Base-by-base conservation (phyloP, 1,284 basidiomycete genomes). In the Kwoniella shivajii region DNA sequence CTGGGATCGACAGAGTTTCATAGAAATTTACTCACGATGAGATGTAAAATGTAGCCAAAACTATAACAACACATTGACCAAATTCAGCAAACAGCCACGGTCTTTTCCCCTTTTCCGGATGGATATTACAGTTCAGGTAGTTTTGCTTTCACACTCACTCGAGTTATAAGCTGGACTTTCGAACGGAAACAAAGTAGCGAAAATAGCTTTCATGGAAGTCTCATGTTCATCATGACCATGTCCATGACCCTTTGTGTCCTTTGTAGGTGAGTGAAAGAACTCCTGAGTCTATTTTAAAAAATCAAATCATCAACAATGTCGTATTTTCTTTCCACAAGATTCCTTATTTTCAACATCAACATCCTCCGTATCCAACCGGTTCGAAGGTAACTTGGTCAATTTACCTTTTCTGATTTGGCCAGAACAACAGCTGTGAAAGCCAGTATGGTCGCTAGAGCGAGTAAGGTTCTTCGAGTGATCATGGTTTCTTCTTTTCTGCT, bases 21-120 rank as follows among this genome's bases (percentile, higher is more conserved):
- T 33, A 29, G 20, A 22, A 18, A 2, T 9, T 13, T 24, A 81
- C 88, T 73, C 70, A 91, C 89, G 90, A 92, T 82, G 89, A 92
- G 75, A 92, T 92, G 80, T 93, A 92, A 81, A 92, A 92, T 30
- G 90, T 92, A 61, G 88, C 90, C 38, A 92, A 81, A 60, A 93
- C 84, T 85, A 64, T 29, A 11, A 36, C 36, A 55, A 64, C 14
- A 54, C 33, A 37, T 38, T n/a, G 29, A 37, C 33, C 39, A 27
- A 18, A 42, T 9, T 34, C 16, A 41, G 44, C 42, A 27, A 41
- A 20, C 20, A 16, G 7, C 41, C 46, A 43, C 10, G 24, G 24
- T 9, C 14, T 20, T 18, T 20, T 41, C 10, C 9, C 9, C 33
- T n/a, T 9, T n/a, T 36, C 33, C n/a, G 33, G 9, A 36, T 36